Evolutionary conservation across 2,329 filamentous ascomycete species (phyloP).

Genomic region (Botrytis medusae): DNA sequence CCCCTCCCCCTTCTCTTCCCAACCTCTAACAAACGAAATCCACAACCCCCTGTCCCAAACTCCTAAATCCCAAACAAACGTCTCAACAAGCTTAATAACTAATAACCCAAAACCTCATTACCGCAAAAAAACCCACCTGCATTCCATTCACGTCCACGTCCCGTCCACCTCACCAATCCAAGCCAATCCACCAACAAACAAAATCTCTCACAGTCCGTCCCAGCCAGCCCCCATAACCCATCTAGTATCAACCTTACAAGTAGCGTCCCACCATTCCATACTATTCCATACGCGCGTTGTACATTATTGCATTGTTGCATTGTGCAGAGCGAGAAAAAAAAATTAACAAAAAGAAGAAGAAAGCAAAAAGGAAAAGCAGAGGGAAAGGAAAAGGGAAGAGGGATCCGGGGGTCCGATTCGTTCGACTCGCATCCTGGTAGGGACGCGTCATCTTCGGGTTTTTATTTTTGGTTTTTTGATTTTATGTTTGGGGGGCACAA

Average conservation of each 20-base stretch:
- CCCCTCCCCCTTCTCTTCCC: too few species aligned
- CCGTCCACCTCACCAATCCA: too few species aligned
- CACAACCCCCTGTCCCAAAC: neutral
- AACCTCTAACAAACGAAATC: neutral
- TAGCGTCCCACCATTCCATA: too few species aligned
- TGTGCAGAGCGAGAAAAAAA: too few species aligned
- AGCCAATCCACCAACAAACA: neutral
- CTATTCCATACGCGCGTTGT: too few species aligned
- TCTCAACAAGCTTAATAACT: constrained; percentile 17
- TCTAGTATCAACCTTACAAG: neutral
- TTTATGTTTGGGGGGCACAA: neutral
- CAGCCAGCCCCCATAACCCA: neutral
- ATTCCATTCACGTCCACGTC: neutral
- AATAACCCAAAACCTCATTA: neutral
- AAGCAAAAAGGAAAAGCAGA: too few species aligned
- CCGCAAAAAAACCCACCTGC: neutral
- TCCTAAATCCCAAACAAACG: neutral
- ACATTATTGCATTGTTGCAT: too few species aligned
- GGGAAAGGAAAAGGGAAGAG: neutral
- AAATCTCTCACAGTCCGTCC: too few species aligned
- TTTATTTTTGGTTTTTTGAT: neutral
- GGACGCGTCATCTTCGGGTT: neutral
- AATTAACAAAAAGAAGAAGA: neutral
- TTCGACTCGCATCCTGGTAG: neutral
- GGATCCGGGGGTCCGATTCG: neutral